These are phyloP conservation scores for Pichia sp. DNA, from an alignment of 1,139 yeast species.

Conservation along the genomic window DNA sequence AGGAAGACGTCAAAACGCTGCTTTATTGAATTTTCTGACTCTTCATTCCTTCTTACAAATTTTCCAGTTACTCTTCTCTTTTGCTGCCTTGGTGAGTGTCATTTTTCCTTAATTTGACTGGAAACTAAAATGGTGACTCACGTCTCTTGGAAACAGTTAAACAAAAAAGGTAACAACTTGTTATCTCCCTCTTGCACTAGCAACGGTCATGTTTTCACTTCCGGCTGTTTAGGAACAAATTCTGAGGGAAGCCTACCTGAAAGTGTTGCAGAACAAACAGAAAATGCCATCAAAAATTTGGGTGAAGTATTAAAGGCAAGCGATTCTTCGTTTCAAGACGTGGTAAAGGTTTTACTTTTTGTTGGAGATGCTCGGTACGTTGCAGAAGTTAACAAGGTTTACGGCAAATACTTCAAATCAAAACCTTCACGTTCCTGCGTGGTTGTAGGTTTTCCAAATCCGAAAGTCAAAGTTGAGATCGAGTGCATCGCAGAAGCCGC, in stretches of 20 bases:
- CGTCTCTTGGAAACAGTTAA: slow-evolving; percentile 19
- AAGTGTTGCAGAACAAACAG: slow-evolving; percentile 36
- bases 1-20: not conserved
- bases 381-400: slow-evolving; percentile 44
- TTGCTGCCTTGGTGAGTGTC: too few relatives aligned
- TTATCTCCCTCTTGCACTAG: slow-evolving; percentile 46
- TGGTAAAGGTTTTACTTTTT: slow-evolving; percentile 50
- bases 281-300: slow-evolving; percentile 42
- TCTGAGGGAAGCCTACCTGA: slow-evolving; percentile 23
- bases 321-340: slow-evolving; percentile 47
- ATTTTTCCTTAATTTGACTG: too few relatives aligned
- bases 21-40: too few relatives aligned
- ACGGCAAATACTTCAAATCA: slow-evolving; percentile 43
- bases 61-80: too few relatives aligned
- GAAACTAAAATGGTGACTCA: slow-evolving; percentile 13
- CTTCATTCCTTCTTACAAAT: too few relatives aligned
- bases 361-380: slow-evolving; percentile 45
- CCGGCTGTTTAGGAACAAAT: slow-evolving; percentile 40
- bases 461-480: slow-evolving; percentile 40
- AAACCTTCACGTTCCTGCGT: slow-evolving; percentile 58
- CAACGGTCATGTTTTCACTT: slow-evolving; percentile 49
- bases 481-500: slow-evolving; percentile 34
- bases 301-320: slow-evolving; percentile 40
- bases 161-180: slow-evolving; percentile 15
- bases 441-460: slow-evolving; percentile 43